A percentile compares a stretch with the other conserved stretches of the same genome.
Evolutionary conservation across 73 alveolate genomes (phyloP).

Genomic region (Stentor coeruleus): DNA sequence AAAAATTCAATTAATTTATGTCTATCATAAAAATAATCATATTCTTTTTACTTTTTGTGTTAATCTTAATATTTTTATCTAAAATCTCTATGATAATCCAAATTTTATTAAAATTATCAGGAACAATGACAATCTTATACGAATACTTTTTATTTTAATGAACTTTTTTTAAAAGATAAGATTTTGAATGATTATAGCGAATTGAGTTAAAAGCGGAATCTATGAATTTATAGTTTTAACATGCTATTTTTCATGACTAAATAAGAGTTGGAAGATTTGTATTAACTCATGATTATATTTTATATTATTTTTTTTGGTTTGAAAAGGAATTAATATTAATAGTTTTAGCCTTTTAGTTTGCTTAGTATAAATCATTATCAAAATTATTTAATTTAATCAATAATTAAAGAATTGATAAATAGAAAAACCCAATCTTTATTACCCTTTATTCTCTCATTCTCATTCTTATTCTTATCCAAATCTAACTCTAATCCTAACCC

Average conservation of each 20-base stretch:
- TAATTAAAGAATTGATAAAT: no score
- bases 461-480: no score
- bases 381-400: no score
- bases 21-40: conserved; percentile 5
- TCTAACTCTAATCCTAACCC: no score
- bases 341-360: no score
- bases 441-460: no score
- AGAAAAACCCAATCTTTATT: no score
- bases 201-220: neutral
- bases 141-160: neutral
- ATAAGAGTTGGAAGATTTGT: neutral
- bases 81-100: neutral
- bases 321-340: no score
- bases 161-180: neutral
- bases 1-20: neutral
- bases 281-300: no score
- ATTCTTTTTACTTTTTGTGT: neutral
- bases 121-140: neutral
- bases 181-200: neutral
- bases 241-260: neutral
- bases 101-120: neutral
- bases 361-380: no score
- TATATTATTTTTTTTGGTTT: no score
- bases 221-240: neutral
- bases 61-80: neutral